These are phyloP conservation scores for Umbelopsis ramanniana DNA, from an alignment of 192 early-diverging fungal species.

Conservation along the genomic window DNA sequence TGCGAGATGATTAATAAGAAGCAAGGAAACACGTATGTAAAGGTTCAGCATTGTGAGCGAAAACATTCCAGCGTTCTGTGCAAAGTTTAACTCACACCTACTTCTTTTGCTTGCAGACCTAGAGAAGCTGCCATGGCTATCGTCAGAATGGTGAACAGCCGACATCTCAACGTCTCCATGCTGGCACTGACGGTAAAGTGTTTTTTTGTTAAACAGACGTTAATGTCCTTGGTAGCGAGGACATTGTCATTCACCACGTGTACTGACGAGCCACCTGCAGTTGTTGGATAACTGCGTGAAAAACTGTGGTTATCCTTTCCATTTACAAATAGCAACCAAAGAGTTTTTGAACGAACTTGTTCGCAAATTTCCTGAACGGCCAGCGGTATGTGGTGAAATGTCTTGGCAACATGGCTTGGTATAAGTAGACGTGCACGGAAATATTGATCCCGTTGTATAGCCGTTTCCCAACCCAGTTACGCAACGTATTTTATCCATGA, in stretches of 20 bases:
- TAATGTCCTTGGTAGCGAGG: not conserved
- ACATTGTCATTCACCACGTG: not conserved
- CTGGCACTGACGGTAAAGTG: constrained; percentile 64
- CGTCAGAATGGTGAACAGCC: constrained; percentile 65
- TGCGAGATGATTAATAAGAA: constrained; percentile 94
- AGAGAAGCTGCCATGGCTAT: constrained; percentile 77
- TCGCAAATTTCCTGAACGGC: constrained; percentile 89
- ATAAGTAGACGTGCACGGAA: not conserved
- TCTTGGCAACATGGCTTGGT: not conserved
- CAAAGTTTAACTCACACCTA: not conserved
- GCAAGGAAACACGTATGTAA: constrained; percentile 76
- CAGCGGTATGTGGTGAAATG: constrained; percentile 59
- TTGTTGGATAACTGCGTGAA: constrained; percentile 97
- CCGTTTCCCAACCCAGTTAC: constrained; percentile 73
- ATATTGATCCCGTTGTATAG: constrained; percentile 30
- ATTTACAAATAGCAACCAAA: constrained; percentile 92
- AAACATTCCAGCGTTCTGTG: not conserved
- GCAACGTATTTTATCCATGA: constrained; percentile 85
- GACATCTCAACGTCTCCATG: constrained; percentile 60
- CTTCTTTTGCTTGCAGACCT: constrained; percentile 45
- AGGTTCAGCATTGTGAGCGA: not conserved
- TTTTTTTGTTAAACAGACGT: not conserved
- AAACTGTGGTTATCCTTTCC: constrained; percentile 98
- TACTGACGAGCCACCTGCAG: constrained; percentile 34
- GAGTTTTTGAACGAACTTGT: constrained; percentile 98